Evolutionary conservation across 2,329 filamentous ascomycete species (phyloP).

Genomic region (Leptographium galeiforme): DNA sequence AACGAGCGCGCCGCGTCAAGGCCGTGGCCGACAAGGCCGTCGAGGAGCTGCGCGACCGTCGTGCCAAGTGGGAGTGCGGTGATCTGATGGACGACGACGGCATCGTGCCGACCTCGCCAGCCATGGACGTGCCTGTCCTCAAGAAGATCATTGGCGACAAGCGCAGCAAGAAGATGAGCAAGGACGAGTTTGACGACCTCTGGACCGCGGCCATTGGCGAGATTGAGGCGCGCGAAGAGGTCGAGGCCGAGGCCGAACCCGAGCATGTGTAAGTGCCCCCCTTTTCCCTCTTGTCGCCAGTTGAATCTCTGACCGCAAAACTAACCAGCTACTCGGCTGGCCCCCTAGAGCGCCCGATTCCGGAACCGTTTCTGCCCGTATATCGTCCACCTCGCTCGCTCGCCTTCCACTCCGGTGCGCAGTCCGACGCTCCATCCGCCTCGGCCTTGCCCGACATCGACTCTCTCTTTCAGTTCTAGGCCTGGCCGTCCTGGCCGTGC

Average conservation of each 20-base stretch:
- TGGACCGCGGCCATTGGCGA: constrained; percentile 64
- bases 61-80: constrained; percentile 85
- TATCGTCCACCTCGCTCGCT: constrained; percentile 83
- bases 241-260: constrained; percentile 36
- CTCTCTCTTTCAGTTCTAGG: constrained; percentile 61
- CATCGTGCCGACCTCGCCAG: constrained; percentile 42
- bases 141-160: constrained; percentile 65
- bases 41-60: constrained; percentile 70
- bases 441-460: constrained; percentile 77
- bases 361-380: constrained; percentile 47
- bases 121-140: constrained; percentile 55
- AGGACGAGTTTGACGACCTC: constrained; percentile 84
- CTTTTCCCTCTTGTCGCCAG: constrained; percentile 1
- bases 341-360: constrained; percentile 58
- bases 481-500: constrained; percentile 29
- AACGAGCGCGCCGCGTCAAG: constrained; percentile 77
- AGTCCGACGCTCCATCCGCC: constrained; percentile 62
- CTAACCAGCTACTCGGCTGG: constrained; percentile 76
- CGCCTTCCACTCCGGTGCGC: constrained; percentile 76
- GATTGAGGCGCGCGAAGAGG: constrained; percentile 48
- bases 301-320: constrained; percentile 25
- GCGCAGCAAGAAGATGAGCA: constrained; percentile 69
- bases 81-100: constrained; percentile 51
- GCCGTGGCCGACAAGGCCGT: constrained; percentile 78
- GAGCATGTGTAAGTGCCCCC: constrained; percentile 36